Conservation (phyloP, 2,329 filamentous ascomycete species). For the Teratosphaeria destructans region DNA sequence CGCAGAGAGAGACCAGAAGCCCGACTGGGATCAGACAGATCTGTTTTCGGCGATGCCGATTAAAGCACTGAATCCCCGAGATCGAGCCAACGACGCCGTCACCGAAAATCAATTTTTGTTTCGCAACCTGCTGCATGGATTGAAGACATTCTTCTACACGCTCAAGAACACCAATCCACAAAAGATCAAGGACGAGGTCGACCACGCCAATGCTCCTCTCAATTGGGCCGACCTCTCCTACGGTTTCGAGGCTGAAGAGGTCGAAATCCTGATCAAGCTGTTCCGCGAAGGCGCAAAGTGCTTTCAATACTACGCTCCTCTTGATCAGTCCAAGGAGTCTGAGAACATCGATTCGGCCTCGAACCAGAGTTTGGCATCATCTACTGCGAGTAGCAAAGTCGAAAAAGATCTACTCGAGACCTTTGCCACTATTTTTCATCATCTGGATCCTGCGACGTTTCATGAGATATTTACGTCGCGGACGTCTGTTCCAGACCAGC, state of each 20-base stretch:
- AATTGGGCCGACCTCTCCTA: constrained; percentile 96
- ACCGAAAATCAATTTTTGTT: constrained; percentile 97
- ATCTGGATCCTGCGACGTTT: constrained; percentile 95
- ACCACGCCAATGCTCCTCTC: constrained; percentile 64
- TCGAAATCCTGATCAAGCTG: constrained; percentile 89
- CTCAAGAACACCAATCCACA: constrained; percentile 76
- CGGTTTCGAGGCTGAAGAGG: constrained; percentile 94
- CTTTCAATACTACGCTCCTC: constrained; percentile 92
- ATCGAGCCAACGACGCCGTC: constrained; percentile 81
- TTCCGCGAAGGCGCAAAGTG: constrained; percentile 94
- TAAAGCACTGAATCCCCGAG: constrained; percentile 83
- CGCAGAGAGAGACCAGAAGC: constrained; percentile 53
- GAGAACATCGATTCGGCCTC: constrained; percentile 63
- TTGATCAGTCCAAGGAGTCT: constrained; percentile 67
- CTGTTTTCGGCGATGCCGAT: constrained; percentile 96
- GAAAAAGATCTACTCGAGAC: constrained; percentile 96
- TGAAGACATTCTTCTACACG: constrained; percentile 96
- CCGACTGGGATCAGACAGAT: constrained; percentile 96
- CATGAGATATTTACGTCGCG: constrained; percentile 71
- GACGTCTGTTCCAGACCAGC: constrained; percentile 8
- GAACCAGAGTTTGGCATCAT: constrained; percentile 84
- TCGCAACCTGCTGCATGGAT: constrained; percentile 86
- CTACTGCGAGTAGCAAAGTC: constrained; percentile 64
- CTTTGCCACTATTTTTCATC: constrained; percentile 96
- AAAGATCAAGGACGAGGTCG: constrained; percentile 49